phyloP scores from a whole-genome alignment of 2,329 filamentous ascomycete genomes.

The Ophioceras dolichostomum region DNA sequence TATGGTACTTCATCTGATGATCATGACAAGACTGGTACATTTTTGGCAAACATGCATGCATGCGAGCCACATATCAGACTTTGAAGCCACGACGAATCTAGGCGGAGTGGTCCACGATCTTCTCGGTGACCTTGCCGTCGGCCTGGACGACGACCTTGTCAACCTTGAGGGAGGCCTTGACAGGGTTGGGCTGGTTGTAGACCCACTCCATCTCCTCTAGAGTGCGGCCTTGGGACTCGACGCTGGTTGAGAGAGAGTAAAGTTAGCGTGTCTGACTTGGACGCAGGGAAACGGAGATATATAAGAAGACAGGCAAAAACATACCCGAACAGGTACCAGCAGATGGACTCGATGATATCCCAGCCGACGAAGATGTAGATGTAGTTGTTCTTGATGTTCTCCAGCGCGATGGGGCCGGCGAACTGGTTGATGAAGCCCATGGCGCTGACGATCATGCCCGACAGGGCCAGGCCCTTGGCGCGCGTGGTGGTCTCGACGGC shows the following conservation, averaged over 20 bases:
- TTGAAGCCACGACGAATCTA: no score
- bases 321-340: slow-evolving; percentile 34
- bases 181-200: slow-evolving; percentile 34
- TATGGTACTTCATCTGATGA: no score
- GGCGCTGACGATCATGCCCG: slow-evolving; percentile 29
- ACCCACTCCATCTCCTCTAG: slow-evolving; percentile 37
- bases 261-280: background rate
- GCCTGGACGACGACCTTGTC: slow-evolving; percentile 32
- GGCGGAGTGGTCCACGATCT: slow-evolving; percentile 22
- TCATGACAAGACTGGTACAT: no score
- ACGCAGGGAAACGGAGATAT: background rate
- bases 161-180: slow-evolving; percentile 33
- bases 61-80: no score
- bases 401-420: slow-evolving; percentile 30
- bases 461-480: slow-evolving; percentile 32
- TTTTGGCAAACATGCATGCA: no score
- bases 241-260: slow-evolving; percentile 17
- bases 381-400: background rate
- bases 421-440: slow-evolving; percentile 37
- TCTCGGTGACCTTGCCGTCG: slow-evolving; percentile 32
- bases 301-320: no score
- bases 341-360: slow-evolving; percentile 27
- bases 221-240: slow-evolving; percentile 35
- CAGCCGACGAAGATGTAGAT: slow-evolving; percentile 27
- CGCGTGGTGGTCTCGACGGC: slow-evolving; percentile 34